These are phyloP conservation scores for Mycena rosella DNA, from an alignment of 768 basidiomycete genomes.

Conservation along the genomic window DNA sequence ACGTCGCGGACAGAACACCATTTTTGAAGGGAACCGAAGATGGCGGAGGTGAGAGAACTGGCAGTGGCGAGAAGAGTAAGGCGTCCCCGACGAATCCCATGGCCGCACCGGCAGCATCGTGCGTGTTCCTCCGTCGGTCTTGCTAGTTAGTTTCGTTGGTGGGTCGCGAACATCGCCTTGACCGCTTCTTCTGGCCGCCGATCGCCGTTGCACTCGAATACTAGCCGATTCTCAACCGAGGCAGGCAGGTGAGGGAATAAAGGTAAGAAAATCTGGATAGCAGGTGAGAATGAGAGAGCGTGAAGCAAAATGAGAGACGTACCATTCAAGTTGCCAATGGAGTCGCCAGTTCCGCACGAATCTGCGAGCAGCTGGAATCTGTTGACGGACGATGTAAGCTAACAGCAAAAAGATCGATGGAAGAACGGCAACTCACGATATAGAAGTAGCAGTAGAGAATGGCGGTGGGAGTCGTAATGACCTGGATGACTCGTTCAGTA, in stretches of 20 bases:
- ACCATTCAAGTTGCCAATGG: conserved; percentile 8
- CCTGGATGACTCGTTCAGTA: not conserved
- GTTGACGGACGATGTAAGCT: too few relatives aligned
- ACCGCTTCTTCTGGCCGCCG: not conserved
- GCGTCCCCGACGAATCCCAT: not conserved
- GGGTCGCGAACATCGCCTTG: not conserved
- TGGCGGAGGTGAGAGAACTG: not conserved
- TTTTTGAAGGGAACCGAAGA: too few relatives aligned
- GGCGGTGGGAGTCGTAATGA: not conserved
- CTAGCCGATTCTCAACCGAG: conserved; percentile 15
- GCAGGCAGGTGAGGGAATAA: not conserved
- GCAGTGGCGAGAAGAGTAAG: not conserved
- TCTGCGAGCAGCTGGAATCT: conserved; percentile 3
- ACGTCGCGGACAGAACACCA: too few relatives aligned
- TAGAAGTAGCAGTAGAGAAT: not conserved
- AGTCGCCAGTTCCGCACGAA: not conserved
- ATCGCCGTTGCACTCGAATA: not conserved
- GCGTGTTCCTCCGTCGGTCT: not conserved
- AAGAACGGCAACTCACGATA: not conserved
- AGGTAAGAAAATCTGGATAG: not conserved
- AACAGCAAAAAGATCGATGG: not conserved
- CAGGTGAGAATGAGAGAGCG: not conserved
- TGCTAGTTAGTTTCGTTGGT: not conserved
- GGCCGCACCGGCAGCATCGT: conserved; percentile 4
- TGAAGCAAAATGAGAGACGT: not conserved